Base-by-base conservation (phyloP, 1,284 basidiomycete genomes). In the Waitea zeae region DNA sequence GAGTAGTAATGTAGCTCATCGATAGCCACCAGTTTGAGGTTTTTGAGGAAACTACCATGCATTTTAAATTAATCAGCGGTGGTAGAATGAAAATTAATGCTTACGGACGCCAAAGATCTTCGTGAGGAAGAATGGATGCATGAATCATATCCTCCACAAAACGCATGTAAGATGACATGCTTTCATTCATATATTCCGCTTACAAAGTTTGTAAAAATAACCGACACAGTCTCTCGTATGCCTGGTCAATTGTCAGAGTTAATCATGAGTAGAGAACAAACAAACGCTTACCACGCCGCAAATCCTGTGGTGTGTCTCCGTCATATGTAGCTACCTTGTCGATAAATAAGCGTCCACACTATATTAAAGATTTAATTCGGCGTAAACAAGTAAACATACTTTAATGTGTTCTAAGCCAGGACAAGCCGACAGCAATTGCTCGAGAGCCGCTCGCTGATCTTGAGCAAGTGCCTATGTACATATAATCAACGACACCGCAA, bases 1-100 rank as follows among this genome's bases (percentile, higher is more conserved):
- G 67, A 60, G 44, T 88, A 88, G 44, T 82, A 86, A 49, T 88
- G 86, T 28, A 89, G 50, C 51, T 89, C 83, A 46, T 93, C 89
- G 1, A 90, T 74, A 0, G 75, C 87, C 35, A 92, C 65, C 11
- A 89, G 61, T 49, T 77, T 80, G 39, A 90, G 55, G 42, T 78
- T 75, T 43, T 74, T 70, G 28, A 84, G 47, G 44, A 82, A 83
- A 31, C 79, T 81, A 38, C 7, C 33, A 30, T 20, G 18, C 19
- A 4, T 31, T 22, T 39, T 29, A 13, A 15, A 33, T 34, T 30
- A 32, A 19, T 13, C 11, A 9, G 27, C 12, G n/a, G n/a, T n/a
- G n/a, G n/a, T n/a, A n/a, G n/a, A n/a, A n/a, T n/a, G n/a, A 3
- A 33, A 13, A 17, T 26, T 17, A 35, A 28, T 19, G 51, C 53